Percentiles rank a stretch among this genome's conserved stretches.
These are phyloP conservation scores for Neopestalotiopsis clavispora DNA, from an alignment of 2,329 filamentous ascomycete species.

Conservation along the genomic window DNA sequence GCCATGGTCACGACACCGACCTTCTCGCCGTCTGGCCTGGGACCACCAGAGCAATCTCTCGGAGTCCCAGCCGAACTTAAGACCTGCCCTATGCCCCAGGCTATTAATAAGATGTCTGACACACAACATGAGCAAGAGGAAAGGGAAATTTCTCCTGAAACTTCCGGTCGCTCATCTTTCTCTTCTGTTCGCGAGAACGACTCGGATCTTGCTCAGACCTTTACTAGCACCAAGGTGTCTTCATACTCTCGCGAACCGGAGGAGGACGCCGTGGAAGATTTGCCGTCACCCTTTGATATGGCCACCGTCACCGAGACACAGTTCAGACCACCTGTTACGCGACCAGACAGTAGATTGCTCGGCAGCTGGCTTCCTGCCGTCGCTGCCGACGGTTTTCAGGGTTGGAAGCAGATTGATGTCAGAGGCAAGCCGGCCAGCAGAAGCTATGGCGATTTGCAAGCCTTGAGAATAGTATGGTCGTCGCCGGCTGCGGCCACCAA, in stretches of 20 bases:
- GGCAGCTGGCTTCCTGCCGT: slow-evolving; percentile 60
- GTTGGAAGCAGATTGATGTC: slow-evolving; percentile 67
- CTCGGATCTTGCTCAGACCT: slow-evolving; percentile 63
- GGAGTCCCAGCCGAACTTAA: slow-evolving; percentile 23
- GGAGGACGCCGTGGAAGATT: slow-evolving; percentile 58
- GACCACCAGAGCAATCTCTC: slow-evolving; percentile 22
- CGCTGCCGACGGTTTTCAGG: slow-evolving; percentile 58
- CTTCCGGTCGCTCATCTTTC: slow-evolving; percentile 58
- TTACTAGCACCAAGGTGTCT: slow-evolving; percentile 67
- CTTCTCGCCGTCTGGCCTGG: slow-evolving; percentile 22
- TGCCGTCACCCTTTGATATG: slow-evolving; percentile 48
- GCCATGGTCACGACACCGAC: slow-evolving; percentile 28
- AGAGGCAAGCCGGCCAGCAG: slow-evolving; percentile 63
- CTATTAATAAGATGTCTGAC: slow-evolving; percentile 29
- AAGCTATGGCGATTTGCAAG: slow-evolving; percentile 65
- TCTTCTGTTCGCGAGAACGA: slow-evolving; percentile 67
- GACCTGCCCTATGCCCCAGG: slow-evolving; percentile 25
- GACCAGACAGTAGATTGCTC: slow-evolving; percentile 60
- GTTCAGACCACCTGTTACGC: slow-evolving; percentile 58
- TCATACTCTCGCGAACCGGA: slow-evolving; percentile 53
- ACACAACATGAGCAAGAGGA: slow-evolving; percentile 27
- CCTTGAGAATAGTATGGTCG: slow-evolving; percentile 60
- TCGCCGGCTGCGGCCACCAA: slow-evolving; percentile 38
- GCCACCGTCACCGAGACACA: slow-evolving; percentile 48
- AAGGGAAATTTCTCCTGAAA: slow-evolving; percentile 37